A percentile compares a stretch with the other conserved stretches of the same genome.
Evolutionary conservation across 1,139 yeast species (phyloP).

Genomic region (Magnusiomyces tetraspermus): DNA sequence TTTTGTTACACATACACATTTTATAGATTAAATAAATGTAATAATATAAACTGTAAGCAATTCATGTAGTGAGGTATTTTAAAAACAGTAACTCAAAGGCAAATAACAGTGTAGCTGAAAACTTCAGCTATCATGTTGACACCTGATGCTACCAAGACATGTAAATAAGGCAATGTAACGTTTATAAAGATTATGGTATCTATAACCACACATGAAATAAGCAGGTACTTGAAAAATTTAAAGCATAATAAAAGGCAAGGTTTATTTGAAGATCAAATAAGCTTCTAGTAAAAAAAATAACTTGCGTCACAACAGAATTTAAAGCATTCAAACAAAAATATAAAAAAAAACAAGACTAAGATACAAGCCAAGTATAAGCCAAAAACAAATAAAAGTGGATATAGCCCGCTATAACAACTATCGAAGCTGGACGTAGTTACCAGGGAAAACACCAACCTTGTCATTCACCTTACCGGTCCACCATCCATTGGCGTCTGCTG

Average conservation of each 20-base stretch:
- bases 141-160: too few species aligned
- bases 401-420: conserved; percentile 13
- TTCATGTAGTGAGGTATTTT: background rate
- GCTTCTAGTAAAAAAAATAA: background rate
- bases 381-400: background rate
- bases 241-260: background rate
- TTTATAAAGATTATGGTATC: too few species aligned
- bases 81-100: too few species aligned
- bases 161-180: too few species aligned
- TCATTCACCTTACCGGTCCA: conserved; percentile 95
- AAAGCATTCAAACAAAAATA: background rate
- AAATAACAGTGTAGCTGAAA: too few species aligned
- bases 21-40: background rate
- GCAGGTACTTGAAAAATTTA: too few species aligned
- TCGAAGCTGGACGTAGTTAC: conserved; percentile 77
- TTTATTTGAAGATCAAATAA: background rate
- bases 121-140: too few species aligned
- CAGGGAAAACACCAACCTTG: conserved; percentile 86
- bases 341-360: background rate
- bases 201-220: too few species aligned
- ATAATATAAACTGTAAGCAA: background rate
- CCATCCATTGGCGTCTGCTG: conserved; percentile 87
- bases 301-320: background rate
- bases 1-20: background rate
- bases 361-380: background rate